Evolutionary conservation across 345 rosid genomes (phyloP).

Genomic region (Syzygium aromaticum): DNA sequence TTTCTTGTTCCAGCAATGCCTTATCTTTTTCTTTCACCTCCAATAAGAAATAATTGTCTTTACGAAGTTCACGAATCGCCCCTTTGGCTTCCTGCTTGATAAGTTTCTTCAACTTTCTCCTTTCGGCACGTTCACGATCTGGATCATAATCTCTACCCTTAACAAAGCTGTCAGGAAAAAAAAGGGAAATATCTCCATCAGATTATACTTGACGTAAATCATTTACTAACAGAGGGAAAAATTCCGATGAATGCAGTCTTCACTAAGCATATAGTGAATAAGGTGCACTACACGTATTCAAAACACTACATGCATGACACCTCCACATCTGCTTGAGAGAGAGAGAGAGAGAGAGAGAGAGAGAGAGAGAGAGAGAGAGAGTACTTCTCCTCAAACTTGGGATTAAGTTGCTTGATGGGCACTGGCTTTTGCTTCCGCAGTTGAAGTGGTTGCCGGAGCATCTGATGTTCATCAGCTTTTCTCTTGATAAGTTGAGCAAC

Average conservation of each 20-base stretch:
- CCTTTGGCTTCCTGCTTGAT: conserved; percentile 59
- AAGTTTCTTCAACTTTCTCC: conserved; percentile 50
- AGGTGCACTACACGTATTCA: not conserved
- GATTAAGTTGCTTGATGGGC: conserved; percentile 58
- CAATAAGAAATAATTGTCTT: conserved; percentile 52
- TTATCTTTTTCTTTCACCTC: conserved; percentile 58
- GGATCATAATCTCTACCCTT: conserved; percentile 94
- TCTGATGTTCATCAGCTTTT: conserved; percentile 38
- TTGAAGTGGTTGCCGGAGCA: conserved; percentile 59
- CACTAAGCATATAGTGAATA: not conserved
- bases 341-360: too few relatives aligned
- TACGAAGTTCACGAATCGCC: conserved; percentile 75
- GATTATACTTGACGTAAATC: not conserved
- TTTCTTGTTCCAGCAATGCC: conserved; percentile 42
- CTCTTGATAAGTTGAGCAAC: conserved; percentile 42
- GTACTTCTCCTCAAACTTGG: conserved; percentile 80
- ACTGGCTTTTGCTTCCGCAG: conserved; percentile 78
- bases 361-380: not conserved
- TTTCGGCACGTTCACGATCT: conserved; percentile 64
- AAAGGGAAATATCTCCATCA: not conserved
- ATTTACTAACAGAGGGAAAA: not conserved
- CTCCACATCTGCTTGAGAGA: not conserved
- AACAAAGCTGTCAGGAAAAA: conserved; percentile 45
- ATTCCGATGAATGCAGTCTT: not conserved
- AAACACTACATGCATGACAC: not conserved